phyloP scores from a whole-genome alignment of 129 eudicot species.

The Artemisia tridentata region DNA sequence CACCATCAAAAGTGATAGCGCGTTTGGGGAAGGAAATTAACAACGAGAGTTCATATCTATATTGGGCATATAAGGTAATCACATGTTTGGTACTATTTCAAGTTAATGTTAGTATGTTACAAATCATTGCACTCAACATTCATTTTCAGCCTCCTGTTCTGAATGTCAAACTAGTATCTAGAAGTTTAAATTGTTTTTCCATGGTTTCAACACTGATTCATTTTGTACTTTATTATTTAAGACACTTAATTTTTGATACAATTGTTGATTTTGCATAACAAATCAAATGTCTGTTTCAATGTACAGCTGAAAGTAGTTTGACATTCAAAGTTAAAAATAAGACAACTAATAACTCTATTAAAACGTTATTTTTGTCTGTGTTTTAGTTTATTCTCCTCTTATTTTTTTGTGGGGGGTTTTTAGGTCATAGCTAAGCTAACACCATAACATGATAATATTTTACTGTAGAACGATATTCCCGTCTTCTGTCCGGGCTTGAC shows the following conservation, averaged over 20 bases:
- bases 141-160: not conserved
- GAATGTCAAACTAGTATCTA: not conserved
- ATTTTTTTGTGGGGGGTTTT: not conserved
- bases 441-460: not conserved
- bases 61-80: slow-evolving; percentile 94
- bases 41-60: slow-evolving; percentile 78
- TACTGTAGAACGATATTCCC: slow-evolving; percentile 67
- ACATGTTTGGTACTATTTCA: not conserved
- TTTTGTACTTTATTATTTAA: not conserved
- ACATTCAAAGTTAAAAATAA: not conserved
- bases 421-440: slow-evolving; percentile 7
- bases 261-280: not conserved
- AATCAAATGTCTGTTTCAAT: not conserved
- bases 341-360: not conserved
- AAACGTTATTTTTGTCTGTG: not conserved
- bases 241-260: not conserved
- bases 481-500: slow-evolving; percentile 91
- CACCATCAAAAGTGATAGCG: slow-evolving; percentile 88
- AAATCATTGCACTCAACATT: too few species aligned
- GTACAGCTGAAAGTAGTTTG: not conserved
- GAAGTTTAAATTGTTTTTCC: not conserved
- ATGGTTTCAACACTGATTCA: not conserved
- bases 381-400: not conserved
- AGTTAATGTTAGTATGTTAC: too few species aligned
- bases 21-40: slow-evolving; percentile 96